Base-by-base conservation (phyloP, 1,284 basidiomycete genomes). In the Fistulina hepatica region DNA sequence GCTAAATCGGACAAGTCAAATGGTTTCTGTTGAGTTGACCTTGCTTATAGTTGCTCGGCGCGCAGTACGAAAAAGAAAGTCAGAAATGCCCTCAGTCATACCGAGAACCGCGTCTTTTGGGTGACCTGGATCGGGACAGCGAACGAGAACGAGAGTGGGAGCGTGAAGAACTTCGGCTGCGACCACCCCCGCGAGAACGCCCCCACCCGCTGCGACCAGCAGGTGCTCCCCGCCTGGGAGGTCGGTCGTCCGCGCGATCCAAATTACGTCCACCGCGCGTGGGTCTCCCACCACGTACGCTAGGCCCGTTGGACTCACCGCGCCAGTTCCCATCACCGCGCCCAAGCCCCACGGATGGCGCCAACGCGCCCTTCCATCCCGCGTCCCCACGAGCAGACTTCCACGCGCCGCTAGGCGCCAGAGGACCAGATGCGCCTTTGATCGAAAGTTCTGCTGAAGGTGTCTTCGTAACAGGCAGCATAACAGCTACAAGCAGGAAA, bases 301-400 rank as follows among this genome's bases (percentile, higher is more conserved):
- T 53, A 3, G 61, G 55, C 1, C 61, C 56, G 5, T 69, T 67
- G 4, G 77, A 77, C 16, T 65, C 73, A 0, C 77, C 77, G 30
- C 77, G 62, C 77, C 78, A 81, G 52, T 81, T 78, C 6, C 78
- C 77, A 13, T 73, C 75, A 34, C 74, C 68, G 20, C 74, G 58
- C 24, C 67, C 68, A 24, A 52, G 46, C 36, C 15, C 21, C 5
- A 16, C 15, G 16, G 35, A n/a, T 9, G 22, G 8, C 45, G 6
- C 48, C 50, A 8, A 43, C 48, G 19, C 45, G 48, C 40, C 48
- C 46, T 62, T 63, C 62, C 61, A 63, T n/a, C 24, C 31, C 37
- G 53, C 64, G 46, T 57, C 37, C 28, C 15, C 31, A 5, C 8
- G 33, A 21, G 51, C 61, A 34, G 52, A 40, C 39, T 59, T 61